These are phyloP conservation scores for Cymbidium sinense DNA, from an alignment of 106 monocot genomes.

Conservation along the genomic window DNA sequence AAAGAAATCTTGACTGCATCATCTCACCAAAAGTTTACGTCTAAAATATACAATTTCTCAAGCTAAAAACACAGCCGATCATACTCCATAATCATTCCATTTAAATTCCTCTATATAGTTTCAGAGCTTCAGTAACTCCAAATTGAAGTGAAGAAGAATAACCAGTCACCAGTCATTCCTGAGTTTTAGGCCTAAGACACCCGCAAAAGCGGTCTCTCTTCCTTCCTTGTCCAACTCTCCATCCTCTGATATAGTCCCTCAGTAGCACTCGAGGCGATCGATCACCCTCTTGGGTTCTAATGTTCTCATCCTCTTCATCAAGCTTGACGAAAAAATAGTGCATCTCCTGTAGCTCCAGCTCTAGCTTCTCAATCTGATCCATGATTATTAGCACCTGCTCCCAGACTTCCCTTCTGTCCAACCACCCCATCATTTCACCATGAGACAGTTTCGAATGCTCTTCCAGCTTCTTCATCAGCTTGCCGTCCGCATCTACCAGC, in stretches of 20 bases:
- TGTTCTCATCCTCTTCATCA: slow-evolving; percentile 41
- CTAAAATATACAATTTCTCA: too few species aligned
- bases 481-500: slow-evolving; percentile 34
- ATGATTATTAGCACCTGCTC: slow-evolving; percentile 42
- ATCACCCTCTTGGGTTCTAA: background rate
- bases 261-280: slow-evolving; percentile 12
- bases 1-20: too few species aligned
- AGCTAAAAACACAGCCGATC: too few species aligned
- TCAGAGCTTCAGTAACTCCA: background rate
- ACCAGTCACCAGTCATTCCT: background rate
- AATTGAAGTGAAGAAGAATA: background rate
- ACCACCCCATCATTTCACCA: slow-evolving; percentile 10
- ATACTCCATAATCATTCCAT: too few species aligned
- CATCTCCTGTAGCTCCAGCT: slow-evolving; percentile 69
- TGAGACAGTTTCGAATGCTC: slow-evolving; percentile 9
- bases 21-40: too few species aligned
- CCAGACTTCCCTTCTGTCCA: slow-evolving; percentile 28
- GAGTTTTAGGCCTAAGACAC: slow-evolving; percentile 20
- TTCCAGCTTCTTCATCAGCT: slow-evolving; percentile 49
- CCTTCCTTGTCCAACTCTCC: slow-evolving; percentile 1
- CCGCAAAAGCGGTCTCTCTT: slow-evolving; percentile 13
- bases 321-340: slow-evolving; percentile 57
- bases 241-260: slow-evolving; percentile 15
- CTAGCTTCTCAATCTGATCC: slow-evolving; percentile 73
- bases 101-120: background rate